A percentile compares a stretch with the other conserved stretches of the same genome.
These are phyloP conservation scores for Fusarium anguioides DNA, from an alignment of 2,329 filamentous ascomycete species.

Conservation along the genomic window DNA sequence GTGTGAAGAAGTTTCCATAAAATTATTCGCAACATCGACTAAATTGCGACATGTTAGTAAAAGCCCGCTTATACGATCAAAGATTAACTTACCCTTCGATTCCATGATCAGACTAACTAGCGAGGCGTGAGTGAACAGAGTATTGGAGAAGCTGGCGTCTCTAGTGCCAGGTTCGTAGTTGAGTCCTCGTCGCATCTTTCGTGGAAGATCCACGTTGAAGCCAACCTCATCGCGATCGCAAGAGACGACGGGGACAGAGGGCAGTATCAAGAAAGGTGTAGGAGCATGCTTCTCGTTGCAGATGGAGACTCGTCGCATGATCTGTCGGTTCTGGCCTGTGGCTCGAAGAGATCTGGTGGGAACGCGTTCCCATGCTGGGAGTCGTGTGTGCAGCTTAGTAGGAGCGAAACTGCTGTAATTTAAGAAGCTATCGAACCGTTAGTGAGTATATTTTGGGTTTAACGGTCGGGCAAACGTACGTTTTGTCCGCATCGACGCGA, in stretches of 20 bases:
- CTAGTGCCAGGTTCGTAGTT: neutral
- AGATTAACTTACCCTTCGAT: conserved; percentile 46
- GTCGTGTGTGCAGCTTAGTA: conserved; percentile 27
- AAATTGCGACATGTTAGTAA: conserved; percentile 22
- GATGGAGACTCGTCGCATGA: conserved; percentile 51
- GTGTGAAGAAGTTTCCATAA: conserved; percentile 28
- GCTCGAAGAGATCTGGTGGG: conserved; percentile 42
- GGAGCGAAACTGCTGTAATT: conserved; percentile 33
- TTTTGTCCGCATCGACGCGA: conserved; percentile 13
- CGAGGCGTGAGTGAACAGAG: conserved; percentile 16
- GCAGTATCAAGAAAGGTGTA: neutral
- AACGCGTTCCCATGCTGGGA: conserved; percentile 49
- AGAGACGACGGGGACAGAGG: neutral
- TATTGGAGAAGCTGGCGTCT: conserved; percentile 5
- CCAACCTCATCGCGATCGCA: conserved; percentile 8
- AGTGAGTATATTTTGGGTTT: conserved; percentile 2
- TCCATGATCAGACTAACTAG: conserved; percentile 34
- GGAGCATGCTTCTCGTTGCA: conserved; percentile 1
- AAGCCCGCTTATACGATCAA: neutral
- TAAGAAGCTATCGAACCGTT: conserved; percentile 41
- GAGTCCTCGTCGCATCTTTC: conserved; percentile 16
- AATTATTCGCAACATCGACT: conserved; percentile 46
- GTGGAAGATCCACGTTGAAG: conserved; percentile 15
- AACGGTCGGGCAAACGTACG: conserved; percentile 29
- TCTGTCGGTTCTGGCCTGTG: conserved; percentile 39